Evolutionary conservation across 2,329 filamentous ascomycete genomes (phyloP).

Genomic region (Ceratocystis ficicola): DNA sequence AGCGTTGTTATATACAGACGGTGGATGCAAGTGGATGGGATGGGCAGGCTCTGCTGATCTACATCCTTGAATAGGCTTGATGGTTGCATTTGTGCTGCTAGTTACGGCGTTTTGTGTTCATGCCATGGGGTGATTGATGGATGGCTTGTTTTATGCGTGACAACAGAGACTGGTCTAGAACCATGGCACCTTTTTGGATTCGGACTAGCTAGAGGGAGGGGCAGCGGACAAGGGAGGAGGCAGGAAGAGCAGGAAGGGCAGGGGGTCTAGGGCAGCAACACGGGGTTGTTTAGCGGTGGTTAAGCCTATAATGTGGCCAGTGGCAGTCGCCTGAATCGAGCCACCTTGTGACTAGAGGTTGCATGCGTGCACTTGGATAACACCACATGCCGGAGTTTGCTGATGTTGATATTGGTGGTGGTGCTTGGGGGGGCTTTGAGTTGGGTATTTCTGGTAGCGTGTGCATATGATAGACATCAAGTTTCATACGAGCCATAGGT

Average conservation of each 20-base stretch:
- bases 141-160: conserved; percentile 9
- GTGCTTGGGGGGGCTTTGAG: neutral
- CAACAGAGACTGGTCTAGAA: conserved; percentile 9
- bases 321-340: neutral
- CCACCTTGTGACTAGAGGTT: neutral
- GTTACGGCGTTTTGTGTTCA: neutral
- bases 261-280: neutral
- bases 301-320: neutral
- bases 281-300: neutral
- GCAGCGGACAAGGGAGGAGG: neutral
- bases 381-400: neutral
- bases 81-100: neutral
- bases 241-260: neutral
- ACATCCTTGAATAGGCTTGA: neutral
- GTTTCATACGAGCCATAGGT: neutral
- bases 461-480: neutral
- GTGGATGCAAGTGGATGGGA: neutral
- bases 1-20: no score
- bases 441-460: no score
- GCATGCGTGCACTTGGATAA: neutral
- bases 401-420: neutral
- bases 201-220: neutral
- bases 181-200: neutral
- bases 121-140: conserved; percentile 1
- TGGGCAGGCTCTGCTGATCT: neutral